Percentiles rank a stretch among this genome's conserved stretches.
phyloP scores from a whole-genome alignment of 495 filamentous ascomycete genomes.

The Penicillium macrosclerotiorum region DNA sequence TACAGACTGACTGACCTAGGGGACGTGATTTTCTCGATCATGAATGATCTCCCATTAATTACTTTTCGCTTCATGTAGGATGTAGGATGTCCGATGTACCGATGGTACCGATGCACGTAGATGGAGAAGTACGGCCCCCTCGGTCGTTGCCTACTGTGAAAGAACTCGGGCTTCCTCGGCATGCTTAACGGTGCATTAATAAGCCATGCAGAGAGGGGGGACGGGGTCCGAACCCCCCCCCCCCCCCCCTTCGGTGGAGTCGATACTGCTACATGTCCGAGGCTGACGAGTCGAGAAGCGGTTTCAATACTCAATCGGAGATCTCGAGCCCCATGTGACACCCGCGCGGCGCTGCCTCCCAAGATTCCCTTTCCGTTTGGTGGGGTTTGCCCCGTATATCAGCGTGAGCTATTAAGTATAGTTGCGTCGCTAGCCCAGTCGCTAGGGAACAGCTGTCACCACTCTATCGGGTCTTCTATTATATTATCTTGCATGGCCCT shows the following conservation, averaged over 20 bases:
- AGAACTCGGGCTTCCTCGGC: slow-evolving; percentile 1
- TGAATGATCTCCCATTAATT: too few species aligned
- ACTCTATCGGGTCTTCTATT: neutral
- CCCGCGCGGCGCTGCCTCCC: too few species aligned
- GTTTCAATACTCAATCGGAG: slow-evolving; percentile 2
- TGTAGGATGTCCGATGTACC: too few species aligned
- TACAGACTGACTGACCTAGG: too few species aligned
- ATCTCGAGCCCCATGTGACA: slow-evolving; percentile 9
- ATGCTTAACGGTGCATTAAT: slow-evolving; percentile 7
- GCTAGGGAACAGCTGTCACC: neutral
- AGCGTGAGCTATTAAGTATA: neutral
- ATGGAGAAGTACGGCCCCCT: too few species aligned
- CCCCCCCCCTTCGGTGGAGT: too few species aligned
- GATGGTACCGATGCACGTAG: too few species aligned
- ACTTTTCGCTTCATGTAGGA: too few species aligned
- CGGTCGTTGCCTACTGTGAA: neutral
- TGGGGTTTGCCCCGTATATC: neutral
- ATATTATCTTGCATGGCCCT: neutral
- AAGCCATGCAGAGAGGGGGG: too few species aligned
- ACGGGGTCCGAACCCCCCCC: slow-evolving; percentile 1
- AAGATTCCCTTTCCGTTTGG: neutral
- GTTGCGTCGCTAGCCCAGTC: neutral
- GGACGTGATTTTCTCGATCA: too few species aligned
- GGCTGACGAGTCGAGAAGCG: slow-evolving; percentile 5
- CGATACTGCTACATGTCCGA: slow-evolving; percentile 4